A percentile compares a stretch with the other conserved stretches of the same genome.
phyloP scores from a whole-genome alignment of 176 grass and related monocot species.

The Zoysia japonica region DNA sequence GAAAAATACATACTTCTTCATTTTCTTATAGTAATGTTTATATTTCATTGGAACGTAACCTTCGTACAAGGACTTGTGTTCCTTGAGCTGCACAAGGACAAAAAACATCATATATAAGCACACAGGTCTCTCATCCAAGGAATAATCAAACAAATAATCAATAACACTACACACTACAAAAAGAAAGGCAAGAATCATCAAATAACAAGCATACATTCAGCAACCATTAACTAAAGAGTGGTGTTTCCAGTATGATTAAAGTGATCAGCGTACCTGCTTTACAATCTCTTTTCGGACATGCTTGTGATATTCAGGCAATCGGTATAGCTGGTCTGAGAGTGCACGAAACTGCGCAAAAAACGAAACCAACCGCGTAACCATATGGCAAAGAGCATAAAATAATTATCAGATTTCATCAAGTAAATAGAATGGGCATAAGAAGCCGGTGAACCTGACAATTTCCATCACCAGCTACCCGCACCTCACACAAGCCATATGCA shows the following conservation, averaged over 20 bases:
- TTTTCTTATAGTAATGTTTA: conserved; percentile 95
- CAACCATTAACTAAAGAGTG: conserved; percentile 6
- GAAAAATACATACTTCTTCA: conserved; percentile 76
- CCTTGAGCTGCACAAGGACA: conserved; percentile 78
- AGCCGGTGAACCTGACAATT: conserved; percentile 84
- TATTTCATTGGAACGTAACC: conserved; percentile 97
- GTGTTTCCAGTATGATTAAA: conserved; percentile 1
- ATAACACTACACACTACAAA: conserved; percentile 14
- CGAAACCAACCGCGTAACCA: conserved; percentile 16
- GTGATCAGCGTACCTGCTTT: conserved; percentile 67
- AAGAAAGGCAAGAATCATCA: conserved; percentile 1
- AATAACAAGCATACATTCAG: conserved; percentile 4
- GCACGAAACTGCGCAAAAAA: conserved; percentile 76
- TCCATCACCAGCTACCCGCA: conserved; percentile 90
- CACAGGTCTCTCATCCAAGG: neutral
- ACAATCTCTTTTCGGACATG: conserved; percentile 96
- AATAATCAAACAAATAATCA: neutral
- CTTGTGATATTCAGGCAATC: conserved; percentile 85
- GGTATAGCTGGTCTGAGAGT: conserved; percentile 91
- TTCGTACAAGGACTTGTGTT: conserved; percentile 73
- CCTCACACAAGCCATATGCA: conserved; percentile 82
- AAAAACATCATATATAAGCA: conserved; percentile 37
- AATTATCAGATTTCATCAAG: conserved; percentile 24
- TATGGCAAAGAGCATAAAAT: conserved; percentile 5
- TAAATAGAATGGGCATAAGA: conserved; percentile 17